phyloP scores from a whole-genome alignment of 176 grass and related monocot genomes.

The Musa schizocarpa region DNA sequence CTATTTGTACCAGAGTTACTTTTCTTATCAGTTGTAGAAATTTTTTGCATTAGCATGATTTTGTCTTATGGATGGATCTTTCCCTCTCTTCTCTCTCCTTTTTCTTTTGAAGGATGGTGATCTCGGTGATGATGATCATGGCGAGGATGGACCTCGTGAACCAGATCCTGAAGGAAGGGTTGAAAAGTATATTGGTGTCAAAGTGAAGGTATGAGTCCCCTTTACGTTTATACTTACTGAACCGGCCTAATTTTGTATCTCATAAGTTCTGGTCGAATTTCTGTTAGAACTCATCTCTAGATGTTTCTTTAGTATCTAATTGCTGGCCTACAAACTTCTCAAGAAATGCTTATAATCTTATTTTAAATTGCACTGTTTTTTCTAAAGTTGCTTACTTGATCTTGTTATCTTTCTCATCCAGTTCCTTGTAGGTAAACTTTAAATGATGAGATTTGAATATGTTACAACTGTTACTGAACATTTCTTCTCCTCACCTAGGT shows the following conservation, averaged over 20 bases:
- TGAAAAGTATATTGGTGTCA: slow-evolving; percentile 92
- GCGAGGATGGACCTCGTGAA: slow-evolving; percentile 66
- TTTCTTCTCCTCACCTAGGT: slow-evolving; percentile 33
- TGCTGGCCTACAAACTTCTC: background rate
- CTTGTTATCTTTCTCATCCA: background rate
- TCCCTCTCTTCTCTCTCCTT: slow-evolving; percentile 1
- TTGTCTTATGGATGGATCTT: background rate
- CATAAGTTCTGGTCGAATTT: background rate
- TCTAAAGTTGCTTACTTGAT: background rate
- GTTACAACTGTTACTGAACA: background rate
- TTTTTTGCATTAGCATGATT: background rate
- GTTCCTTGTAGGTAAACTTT: background rate
- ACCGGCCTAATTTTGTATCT: background rate
- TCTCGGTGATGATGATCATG: slow-evolving; percentile 67
- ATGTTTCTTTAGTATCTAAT: background rate
- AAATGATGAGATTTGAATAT: background rate
- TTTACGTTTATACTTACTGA: background rate
- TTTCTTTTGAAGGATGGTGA: slow-evolving; percentile 66
- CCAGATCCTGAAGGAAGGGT: slow-evolving; percentile 85
- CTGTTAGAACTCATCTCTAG: background rate
- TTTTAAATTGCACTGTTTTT: no score
- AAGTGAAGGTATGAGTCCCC: slow-evolving; percentile 66
- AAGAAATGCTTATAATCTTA: no score
- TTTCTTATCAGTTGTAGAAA: no score
- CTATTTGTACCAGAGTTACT: background rate